Conservation (phyloP, 352 stramenopile species). For the Phytophthora brassicae region DNA sequence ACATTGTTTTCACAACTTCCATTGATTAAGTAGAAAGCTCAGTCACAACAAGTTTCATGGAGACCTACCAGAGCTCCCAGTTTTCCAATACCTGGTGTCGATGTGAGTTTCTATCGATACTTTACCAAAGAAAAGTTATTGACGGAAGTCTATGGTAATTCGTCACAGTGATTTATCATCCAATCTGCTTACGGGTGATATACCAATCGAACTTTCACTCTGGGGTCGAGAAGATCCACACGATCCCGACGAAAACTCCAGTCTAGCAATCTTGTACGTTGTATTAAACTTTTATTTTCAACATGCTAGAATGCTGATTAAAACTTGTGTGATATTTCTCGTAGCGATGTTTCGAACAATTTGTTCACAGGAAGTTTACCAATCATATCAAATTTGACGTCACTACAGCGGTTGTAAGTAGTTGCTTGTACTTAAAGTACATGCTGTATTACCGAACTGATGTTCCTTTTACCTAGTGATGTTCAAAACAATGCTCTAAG, state of each 20-base stretch:
- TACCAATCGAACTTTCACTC: constrained; percentile 37
- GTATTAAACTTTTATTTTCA: not conserved
- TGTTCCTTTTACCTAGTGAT: constrained; percentile 22
- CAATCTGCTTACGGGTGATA: constrained; percentile 46
- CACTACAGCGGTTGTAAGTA: constrained; percentile 52
- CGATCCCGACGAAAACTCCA: constrained; percentile 54
- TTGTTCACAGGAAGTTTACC: constrained; percentile 41
- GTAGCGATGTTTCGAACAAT: constrained; percentile 58
- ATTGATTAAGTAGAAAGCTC: constrained; percentile 39
- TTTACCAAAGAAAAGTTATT: not conserved
- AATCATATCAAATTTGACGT: constrained; percentile 45
- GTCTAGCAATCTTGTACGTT: constrained; percentile 47
- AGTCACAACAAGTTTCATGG: constrained; percentile 55
- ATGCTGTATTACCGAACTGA: not conserved
- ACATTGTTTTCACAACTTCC: constrained; percentile 4
- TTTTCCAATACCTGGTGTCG: constrained; percentile 38
- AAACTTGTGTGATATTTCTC: not conserved
- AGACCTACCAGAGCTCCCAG: constrained; percentile 27
- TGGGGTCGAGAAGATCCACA: constrained; percentile 51
- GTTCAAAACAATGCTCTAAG: constrained; percentile 38
- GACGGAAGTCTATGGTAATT: not conserved
- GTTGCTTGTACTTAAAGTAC: not conserved
- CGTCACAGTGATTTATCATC: constrained; percentile 53
- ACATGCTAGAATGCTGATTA: not conserved
- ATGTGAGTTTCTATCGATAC: constrained; percentile 35